These are phyloP conservation scores for Gryganskiella cystojenkinii DNA, from an alignment of 192 early-diverging fungal species.

Conservation along the genomic window DNA sequence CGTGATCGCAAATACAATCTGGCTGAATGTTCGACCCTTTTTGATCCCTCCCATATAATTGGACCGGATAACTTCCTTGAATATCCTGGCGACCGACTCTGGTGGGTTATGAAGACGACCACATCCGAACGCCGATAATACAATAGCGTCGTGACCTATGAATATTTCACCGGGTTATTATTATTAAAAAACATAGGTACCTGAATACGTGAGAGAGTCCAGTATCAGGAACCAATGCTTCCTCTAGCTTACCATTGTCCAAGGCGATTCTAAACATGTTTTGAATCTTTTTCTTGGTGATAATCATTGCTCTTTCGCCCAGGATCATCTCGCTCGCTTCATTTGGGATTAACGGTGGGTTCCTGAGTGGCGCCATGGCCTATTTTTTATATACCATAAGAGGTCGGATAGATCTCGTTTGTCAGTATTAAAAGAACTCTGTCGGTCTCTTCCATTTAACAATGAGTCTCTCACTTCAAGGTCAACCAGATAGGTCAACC, in stretches of 20 bases:
- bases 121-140: conserved; percentile 57
- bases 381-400: conserved; percentile 6
- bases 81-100: conserved; percentile 45
- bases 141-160: conserved; percentile 56
- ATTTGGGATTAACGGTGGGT: conserved; percentile 36
- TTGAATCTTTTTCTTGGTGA: conserved; percentile 56
- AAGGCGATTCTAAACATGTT: conserved; percentile 56
- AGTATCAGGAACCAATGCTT: neutral
- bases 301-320: conserved; percentile 41
- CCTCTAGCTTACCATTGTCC: conserved; percentile 48
- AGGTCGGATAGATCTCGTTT: neutral
- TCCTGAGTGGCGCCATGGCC: conserved; percentile 52
- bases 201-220: neutral
- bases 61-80: conserved; percentile 53
- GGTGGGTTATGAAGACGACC: conserved; percentile 55
- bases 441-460: neutral
- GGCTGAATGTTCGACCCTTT: conserved; percentile 36
- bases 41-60: conserved; percentile 53
- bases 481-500: no score
- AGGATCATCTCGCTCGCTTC: conserved; percentile 43
- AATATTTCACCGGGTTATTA: neutral
- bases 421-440: neutral
- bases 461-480: no score
- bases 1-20: conserved; percentile 51
- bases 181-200: neutral